Conservation (phyloP, 768 basidiomycete species). For the Leccinum subgranulosum region DNA sequence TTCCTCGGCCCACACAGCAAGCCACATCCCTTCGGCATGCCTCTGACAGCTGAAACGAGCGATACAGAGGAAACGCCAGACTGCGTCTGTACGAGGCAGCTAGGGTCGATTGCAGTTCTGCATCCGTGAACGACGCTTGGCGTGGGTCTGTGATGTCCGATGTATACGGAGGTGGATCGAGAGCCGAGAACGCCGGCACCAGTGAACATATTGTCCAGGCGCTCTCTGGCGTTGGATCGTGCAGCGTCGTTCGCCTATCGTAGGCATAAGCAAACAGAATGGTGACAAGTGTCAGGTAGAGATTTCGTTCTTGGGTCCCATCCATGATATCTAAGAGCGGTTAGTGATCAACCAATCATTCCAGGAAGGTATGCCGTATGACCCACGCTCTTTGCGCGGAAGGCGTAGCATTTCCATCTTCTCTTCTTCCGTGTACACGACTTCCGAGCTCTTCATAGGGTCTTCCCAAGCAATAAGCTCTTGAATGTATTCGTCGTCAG, state of each 20-base stretch:
- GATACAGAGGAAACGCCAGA: constrained; percentile 74
- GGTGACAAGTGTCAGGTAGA: constrained; percentile 68
- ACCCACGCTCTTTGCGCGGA: constrained; percentile 52
- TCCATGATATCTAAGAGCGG: constrained; percentile 57
- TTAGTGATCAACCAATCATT: neutral
- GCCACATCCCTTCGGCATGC: constrained; percentile 65
- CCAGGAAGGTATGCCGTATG: neutral
- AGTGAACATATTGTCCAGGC: constrained; percentile 80
- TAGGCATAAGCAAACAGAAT: constrained; percentile 81
- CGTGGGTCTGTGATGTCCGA: constrained; percentile 8
- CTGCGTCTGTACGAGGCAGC: constrained; percentile 69
- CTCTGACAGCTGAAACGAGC: constrained; percentile 74
- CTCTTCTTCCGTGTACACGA: constrained; percentile 70
- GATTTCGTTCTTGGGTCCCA: constrained; percentile 48
- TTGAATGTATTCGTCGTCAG: constrained; percentile 71
- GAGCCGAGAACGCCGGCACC: constrained; percentile 76
- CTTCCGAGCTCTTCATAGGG: constrained; percentile 40
- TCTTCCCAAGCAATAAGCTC: constrained; percentile 67
- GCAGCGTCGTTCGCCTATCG: constrained; percentile 72
- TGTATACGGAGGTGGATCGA: constrained; percentile 63
- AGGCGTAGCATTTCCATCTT: constrained; percentile 59
- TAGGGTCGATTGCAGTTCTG: constrained; percentile 51
- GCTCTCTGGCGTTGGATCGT: constrained; percentile 83
- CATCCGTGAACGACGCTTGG: constrained; percentile 32
- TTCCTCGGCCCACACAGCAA: constrained; percentile 53